Percentiles rank a stretch among this genome's conserved stretches.
Conservation (phyloP, 2,329 filamentous ascomycete species). For the Exophiala sideris region DNA sequence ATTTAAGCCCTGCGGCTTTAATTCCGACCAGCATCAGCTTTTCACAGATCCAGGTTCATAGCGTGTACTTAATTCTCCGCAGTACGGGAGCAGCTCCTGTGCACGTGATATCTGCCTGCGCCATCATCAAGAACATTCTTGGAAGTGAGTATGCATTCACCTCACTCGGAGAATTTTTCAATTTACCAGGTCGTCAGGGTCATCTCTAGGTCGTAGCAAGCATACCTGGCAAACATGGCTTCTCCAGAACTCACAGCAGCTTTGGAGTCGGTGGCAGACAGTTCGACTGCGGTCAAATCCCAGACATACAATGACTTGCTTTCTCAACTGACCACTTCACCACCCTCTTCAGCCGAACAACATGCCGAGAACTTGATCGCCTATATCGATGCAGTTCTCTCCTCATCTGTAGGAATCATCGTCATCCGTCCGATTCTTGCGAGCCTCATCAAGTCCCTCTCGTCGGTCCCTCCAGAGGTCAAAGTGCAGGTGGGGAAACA, state of each 20-base stretch:
- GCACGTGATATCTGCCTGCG: no score
- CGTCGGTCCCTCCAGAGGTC: slow-evolving; percentile 54
- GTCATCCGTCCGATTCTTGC: slow-evolving; percentile 67
- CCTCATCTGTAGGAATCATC: slow-evolving; percentile 71
- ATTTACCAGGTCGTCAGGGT: no score
- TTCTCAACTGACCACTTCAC: slow-evolving; percentile 50
- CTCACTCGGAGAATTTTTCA: no score
- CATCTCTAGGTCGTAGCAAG: no score
- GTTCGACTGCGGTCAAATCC: slow-evolving; percentile 47
- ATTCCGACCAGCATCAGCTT: no score
- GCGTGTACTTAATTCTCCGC: no score
- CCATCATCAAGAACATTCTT: no score
- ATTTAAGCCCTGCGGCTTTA: no score
- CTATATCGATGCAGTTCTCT: slow-evolving; percentile 67
- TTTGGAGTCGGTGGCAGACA: slow-evolving; percentile 47
- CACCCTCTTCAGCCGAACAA: slow-evolving; percentile 36
- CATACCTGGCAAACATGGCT: slow-evolving; percentile 39
- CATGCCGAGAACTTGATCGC: slow-evolving; percentile 31
- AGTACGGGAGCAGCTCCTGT: no score
- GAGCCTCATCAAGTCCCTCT: slow-evolving; percentile 63
- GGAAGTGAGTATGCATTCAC: no score
- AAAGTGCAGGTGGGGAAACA: slow-evolving; percentile 74
- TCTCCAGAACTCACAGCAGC: slow-evolving; percentile 49
- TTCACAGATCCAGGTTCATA: no score
- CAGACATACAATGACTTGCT: slow-evolving; percentile 58